Evolutionary conservation across 345 rosid species (phyloP), one percentile per base, ranked within the genome.

Genomic region (Adansonia digitata): DNA sequence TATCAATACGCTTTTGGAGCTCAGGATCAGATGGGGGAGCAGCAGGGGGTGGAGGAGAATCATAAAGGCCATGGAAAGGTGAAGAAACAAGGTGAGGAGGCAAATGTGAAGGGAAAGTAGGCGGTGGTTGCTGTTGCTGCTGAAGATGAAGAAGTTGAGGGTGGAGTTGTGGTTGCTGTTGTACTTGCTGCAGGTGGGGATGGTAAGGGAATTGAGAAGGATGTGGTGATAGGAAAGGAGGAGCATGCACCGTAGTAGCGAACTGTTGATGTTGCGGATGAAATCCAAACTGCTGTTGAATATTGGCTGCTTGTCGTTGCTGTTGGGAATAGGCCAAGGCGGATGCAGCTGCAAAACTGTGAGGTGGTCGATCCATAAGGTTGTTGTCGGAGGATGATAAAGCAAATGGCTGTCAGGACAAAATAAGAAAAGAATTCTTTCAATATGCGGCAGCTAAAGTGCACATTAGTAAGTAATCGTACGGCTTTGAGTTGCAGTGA

Each of bases 1-100:
- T 95, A 73, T 95, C 98, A n/a, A 95, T 95, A 42, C 97, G 89
- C 77, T 95, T 94, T 69, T 91, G 99, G 62, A 93, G 92, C 83
- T 95, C 99, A 5, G 97, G 97, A 68, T 95, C 99, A 62, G 96
- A 80, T 10, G 99, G 98, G n/a, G 96, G 86, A 59, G 92, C 84
- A 75, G 84, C 85, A 8, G 88, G 89, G 15, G 94, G 86, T 40
- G 97, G 88, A 78, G 92, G 78, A 55, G 98, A 84, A 74, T 95
- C 98, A 75, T 82, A 95, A 0, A 81, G 82, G 39, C 88, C 85
- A 76, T 77, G 90, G 73, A 90, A 93, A 49, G 96, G 87, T 5
- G 94, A 84, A 80, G 92, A 89, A 74, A 84, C 80, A 9, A 86
- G 85, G 35, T 85, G 94, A 48, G 95, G 89, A 63, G 90, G 86